Conservation (phyloP, 2,329 filamentous ascomycete genomes). For the Fusarium sororula region DNA sequence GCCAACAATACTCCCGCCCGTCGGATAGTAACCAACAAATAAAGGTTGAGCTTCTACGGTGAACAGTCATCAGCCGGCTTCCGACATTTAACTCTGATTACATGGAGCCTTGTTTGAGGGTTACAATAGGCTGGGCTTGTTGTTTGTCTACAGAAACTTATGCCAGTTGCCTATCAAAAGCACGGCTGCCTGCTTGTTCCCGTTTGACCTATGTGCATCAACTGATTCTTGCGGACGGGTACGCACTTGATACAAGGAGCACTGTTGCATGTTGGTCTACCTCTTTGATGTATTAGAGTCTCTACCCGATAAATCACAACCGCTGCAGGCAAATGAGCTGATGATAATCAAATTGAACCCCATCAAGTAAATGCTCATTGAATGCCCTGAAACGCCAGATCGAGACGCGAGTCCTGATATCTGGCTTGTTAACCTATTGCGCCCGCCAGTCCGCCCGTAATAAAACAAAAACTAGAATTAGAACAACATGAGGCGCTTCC, state of each 20-base stretch:
- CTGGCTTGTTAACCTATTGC: conserved; percentile 32
- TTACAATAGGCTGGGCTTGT: neutral
- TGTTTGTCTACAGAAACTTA: neutral
- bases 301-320: conserved; percentile 14
- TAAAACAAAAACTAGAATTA: conserved; percentile 16
- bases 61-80: conserved; percentile 30
- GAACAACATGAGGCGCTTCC: neutral
- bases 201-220: neutral
- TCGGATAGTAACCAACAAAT: conserved; percentile 8
- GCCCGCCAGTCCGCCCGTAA: conserved; percentile 24
- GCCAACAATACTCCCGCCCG: conserved; percentile 5
- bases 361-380: conserved; percentile 17
- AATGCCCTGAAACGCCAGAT: conserved; percentile 38
- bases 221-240: neutral
- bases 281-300: conserved; percentile 14
- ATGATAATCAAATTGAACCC: neutral
- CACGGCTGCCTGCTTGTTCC: neutral
- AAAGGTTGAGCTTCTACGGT: neutral
- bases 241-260: neutral
- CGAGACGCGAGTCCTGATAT: conserved; percentile 37
- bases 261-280: conserved; percentile 7
- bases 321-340: conserved; percentile 4
- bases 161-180: neutral
- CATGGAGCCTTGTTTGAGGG: neutral
- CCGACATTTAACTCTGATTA: conserved; percentile 1